phyloP scores from a whole-genome alignment of 1,139 yeast genomes.

The Nakaseomyces bracarensis region DNA sequence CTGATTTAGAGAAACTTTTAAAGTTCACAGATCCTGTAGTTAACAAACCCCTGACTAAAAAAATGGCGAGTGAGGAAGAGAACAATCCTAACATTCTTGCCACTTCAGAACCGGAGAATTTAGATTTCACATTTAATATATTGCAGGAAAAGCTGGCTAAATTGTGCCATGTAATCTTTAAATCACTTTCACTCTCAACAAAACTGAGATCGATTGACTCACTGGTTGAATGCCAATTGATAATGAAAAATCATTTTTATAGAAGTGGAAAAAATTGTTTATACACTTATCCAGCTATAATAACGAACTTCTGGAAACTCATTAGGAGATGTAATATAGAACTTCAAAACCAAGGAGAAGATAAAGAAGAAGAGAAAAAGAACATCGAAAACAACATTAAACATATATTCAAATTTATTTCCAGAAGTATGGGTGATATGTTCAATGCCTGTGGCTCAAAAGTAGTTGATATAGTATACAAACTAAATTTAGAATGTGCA shows the following conservation, averaged over 20 bases:
- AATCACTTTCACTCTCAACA: slow-evolving; percentile 8
- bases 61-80: background rate
- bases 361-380: slow-evolving; percentile 7
- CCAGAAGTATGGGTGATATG: slow-evolving; percentile 65
- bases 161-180: slow-evolving; percentile 30
- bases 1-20: slow-evolving; percentile 17
- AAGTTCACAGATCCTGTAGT: slow-evolving; percentile 14
- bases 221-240: slow-evolving; percentile 41
- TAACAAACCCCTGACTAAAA: slow-evolving; percentile 4
- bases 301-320: slow-evolving; percentile 50
- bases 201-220: slow-evolving; percentile 41
- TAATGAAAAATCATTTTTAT: slow-evolving; percentile 48
- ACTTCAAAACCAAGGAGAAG: slow-evolving; percentile 10
- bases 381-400: slow-evolving; percentile 16
- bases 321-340: slow-evolving; percentile 44
- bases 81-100: background rate
- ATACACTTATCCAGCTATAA: slow-evolving; percentile 68
- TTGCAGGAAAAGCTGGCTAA: slow-evolving; percentile 66
- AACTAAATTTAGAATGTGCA: slow-evolving; percentile 48
- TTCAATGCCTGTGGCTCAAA: slow-evolving; percentile 46
- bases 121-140: slow-evolving; percentile 14
- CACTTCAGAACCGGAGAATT: background rate
- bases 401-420: slow-evolving; percentile 60
- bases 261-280: slow-evolving; percentile 48
- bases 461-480: slow-evolving; percentile 41